These are phyloP conservation scores for Fraxinus xanthoxyloides DNA, from an alignment of 305 asterid species.

Conservation along the genomic window DNA sequence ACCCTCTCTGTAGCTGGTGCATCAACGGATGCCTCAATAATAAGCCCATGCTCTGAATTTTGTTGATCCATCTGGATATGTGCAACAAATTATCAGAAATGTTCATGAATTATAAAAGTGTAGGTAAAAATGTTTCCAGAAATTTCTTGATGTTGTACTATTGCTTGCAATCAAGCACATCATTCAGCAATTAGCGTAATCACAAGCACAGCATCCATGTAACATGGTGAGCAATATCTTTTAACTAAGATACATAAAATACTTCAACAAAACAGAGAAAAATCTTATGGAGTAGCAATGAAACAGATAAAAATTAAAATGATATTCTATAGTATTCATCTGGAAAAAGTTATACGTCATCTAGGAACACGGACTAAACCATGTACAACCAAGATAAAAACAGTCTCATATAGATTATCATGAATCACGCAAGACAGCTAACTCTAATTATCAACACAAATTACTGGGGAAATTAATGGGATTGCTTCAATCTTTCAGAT, in stretches of 20 bases:
- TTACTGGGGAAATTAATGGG: not conserved
- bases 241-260: not conserved
- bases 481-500: not conserved
- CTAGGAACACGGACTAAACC: not conserved
- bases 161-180: not conserved
- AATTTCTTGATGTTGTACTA: not conserved
- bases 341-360: not conserved
- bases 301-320: not conserved
- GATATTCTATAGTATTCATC: not conserved
- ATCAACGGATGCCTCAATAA: conserved; percentile 41
- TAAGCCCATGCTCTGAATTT: conserved; percentile 37
- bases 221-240: not conserved
- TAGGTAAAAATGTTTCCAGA: not conserved
- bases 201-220: not conserved
- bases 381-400: not conserved
- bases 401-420: not conserved
- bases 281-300: not conserved
- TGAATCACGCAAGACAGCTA: not conserved
- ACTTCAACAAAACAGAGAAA: not conserved
- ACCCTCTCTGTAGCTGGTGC: conserved; percentile 31
- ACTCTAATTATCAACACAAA: not conserved
- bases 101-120: not conserved
- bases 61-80: conserved; percentile 48
- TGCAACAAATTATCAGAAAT: not conserved
- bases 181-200: not conserved